Evolutionary conservation across 2,329 filamentous ascomycete species (phyloP).

Genomic region (Colletotrichum liaoningense): DNA sequence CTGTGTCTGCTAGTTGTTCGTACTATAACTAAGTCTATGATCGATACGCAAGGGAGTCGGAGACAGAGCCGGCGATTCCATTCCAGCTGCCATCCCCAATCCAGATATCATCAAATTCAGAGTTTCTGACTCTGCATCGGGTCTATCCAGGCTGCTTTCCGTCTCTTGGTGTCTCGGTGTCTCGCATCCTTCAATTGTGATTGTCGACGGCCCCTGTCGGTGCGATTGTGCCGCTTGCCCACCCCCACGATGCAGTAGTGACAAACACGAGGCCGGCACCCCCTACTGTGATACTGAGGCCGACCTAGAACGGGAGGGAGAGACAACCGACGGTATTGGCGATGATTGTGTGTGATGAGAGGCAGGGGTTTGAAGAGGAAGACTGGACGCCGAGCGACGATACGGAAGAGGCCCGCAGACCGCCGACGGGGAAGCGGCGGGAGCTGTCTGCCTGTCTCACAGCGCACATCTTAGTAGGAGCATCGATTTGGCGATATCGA

Average conservation of each 20-base stretch:
- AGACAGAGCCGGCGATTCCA: not conserved
- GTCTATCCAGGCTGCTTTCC: not conserved
- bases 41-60: conserved; percentile 23
- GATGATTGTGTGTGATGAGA: not conserved
- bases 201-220: not conserved
- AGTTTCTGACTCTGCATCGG: not conserved
- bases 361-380: not conserved
- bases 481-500: not conserved
- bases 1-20: not conserved
- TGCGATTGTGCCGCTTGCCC: not conserved
- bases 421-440: conserved; percentile 33
- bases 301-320: not conserved
- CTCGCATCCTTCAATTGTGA: not conserved
- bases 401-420: not conserved
- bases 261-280: conserved; percentile 16
- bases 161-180: not conserved
- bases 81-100: conserved; percentile 13
- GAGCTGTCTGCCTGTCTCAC: not conserved
- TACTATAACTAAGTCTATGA: not conserved
- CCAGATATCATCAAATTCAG: not conserved
- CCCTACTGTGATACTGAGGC: not conserved
- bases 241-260: conserved; percentile 24
- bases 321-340: not conserved
- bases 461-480: not conserved
- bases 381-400: not conserved